These are phyloP conservation scores for Aspergillus egyptiacus DNA, from an alignment of 495 filamentous ascomycete genomes.

Conservation along the genomic window DNA sequence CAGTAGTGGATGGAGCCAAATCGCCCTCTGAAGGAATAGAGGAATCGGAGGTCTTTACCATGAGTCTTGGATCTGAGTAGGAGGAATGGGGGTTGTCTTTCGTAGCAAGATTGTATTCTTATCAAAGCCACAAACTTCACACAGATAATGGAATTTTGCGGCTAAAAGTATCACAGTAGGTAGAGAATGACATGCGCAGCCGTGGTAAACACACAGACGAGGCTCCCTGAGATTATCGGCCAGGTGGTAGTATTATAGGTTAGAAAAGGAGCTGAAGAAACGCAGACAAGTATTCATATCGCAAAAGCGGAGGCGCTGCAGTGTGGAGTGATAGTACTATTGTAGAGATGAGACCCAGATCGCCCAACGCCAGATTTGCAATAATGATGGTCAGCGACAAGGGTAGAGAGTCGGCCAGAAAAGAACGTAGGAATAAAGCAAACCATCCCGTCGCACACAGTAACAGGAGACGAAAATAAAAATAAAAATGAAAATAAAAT, in stretches of 20 bases:
- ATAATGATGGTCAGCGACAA: constrained; percentile 14
- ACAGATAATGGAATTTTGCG: not conserved
- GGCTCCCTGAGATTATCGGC: not conserved
- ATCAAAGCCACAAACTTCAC: too few species aligned
- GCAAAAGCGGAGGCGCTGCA: constrained; percentile 1
- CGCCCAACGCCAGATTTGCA: constrained; percentile 22
- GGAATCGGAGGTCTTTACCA: too few species aligned
- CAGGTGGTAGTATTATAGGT: not conserved
- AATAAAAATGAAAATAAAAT: too few species aligned
- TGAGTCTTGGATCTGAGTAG: too few species aligned
- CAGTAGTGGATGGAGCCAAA: too few species aligned
- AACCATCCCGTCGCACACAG: constrained; percentile 12
- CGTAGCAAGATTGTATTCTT: not conserved
- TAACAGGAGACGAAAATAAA: constrained; percentile 11
- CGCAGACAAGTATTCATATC: not conserved
- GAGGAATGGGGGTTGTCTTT: too few species aligned
- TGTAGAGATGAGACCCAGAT: constrained; percentile 14
- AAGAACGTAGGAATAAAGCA: constrained; percentile 2
- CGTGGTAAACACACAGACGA: not conserved
- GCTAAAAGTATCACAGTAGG: not conserved
- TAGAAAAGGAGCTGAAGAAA: not conserved
- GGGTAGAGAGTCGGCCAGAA: not conserved
- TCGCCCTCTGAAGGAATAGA: too few species aligned
- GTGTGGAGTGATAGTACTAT: constrained; percentile 1
- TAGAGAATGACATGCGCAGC: not conserved